These are phyloP conservation scores for Amoebophrya sp. DNA, from an alignment of 169 alveolate species.

Conservation along the genomic window DNA sequence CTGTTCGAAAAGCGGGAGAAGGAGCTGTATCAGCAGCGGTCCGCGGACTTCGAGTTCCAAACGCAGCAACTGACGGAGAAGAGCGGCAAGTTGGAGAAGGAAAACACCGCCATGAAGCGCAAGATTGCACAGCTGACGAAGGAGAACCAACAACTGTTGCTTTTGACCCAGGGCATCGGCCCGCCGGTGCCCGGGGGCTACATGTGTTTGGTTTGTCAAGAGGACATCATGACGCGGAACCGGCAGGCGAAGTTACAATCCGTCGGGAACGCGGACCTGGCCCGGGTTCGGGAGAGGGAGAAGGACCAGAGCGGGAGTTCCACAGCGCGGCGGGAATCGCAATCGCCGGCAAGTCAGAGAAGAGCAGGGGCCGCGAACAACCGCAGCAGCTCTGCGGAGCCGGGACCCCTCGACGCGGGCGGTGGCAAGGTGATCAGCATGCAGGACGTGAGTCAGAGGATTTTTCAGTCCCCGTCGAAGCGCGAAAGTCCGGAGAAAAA, in stretches of 20 bases:
- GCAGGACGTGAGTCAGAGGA: no score
- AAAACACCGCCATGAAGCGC: neutral
- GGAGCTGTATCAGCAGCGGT: neutral
- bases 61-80: neutral
- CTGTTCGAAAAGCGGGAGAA: neutral
- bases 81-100: neutral
- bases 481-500: no score
- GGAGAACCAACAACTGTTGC: neutral
- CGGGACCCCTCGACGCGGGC: no score
- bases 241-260: neutral
- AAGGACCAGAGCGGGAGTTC: no score
- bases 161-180: neutral
- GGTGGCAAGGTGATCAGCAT: no score
- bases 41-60: neutral
- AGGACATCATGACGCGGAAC: neutral
- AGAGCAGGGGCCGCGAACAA: no score
- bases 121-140: neutral
- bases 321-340: no score
- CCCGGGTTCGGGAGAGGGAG: no score
- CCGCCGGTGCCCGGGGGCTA: conserved; percentile 1
- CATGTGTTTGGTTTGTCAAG: neutral
- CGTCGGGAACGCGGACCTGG: no score
- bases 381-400: no score
- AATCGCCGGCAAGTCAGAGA: no score
- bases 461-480: no score